A percentile compares a stretch with the other conserved stretches of the same genome.
Conservation (phyloP, 2,329 filamentous ascomycete genomes). For the Clarireedia homoeocarpa region DNA sequence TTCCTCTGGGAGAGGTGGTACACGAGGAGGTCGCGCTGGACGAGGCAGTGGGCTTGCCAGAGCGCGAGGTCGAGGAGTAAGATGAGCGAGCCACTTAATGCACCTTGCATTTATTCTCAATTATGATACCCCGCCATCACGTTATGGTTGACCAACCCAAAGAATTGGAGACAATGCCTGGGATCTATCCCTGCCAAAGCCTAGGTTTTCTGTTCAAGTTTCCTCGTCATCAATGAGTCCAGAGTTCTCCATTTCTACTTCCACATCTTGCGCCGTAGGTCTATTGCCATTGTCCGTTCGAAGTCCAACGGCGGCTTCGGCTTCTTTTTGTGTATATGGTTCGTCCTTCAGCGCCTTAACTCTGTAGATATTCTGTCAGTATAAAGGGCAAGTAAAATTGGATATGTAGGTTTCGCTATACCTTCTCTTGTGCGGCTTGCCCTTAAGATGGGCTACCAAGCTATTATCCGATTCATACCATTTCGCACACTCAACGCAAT, state of each 20-base stretch:
- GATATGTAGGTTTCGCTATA: slow-evolving; percentile 30
- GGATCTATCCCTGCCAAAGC: neutral
- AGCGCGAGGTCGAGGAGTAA: slow-evolving; percentile 26
- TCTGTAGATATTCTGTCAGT: slow-evolving; percentile 37
- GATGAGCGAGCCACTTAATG: slow-evolving; percentile 16
- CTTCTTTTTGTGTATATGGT: slow-evolving; percentile 78
- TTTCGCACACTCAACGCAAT: slow-evolving; percentile 90
- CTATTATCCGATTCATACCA: slow-evolving; percentile 87
- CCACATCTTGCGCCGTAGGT: slow-evolving; percentile 28
- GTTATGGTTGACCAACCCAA: neutral
- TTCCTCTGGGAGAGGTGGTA: slow-evolving; percentile 24
- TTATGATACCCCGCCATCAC: slow-evolving; percentile 9
- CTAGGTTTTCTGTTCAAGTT: slow-evolving; percentile 14
- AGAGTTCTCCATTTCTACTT: slow-evolving; percentile 34
- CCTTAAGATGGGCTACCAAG: slow-evolving; percentile 66
- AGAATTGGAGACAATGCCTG: neutral
- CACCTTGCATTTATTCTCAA: slow-evolving; percentile 5
- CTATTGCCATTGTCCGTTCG: slow-evolving; percentile 57
- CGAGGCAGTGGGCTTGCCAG: slow-evolving; percentile 29
- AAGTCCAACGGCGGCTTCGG: slow-evolving; percentile 71
- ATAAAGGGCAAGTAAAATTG: neutral
- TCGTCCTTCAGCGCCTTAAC: slow-evolving; percentile 76
- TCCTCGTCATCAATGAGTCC: slow-evolving; percentile 17
- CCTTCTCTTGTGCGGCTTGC: slow-evolving; percentile 92
- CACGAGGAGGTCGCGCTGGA: slow-evolving; percentile 26